Conservation (phyloP, 192 early-diverging fungal species). For the Coemansia javaensis region DNA sequence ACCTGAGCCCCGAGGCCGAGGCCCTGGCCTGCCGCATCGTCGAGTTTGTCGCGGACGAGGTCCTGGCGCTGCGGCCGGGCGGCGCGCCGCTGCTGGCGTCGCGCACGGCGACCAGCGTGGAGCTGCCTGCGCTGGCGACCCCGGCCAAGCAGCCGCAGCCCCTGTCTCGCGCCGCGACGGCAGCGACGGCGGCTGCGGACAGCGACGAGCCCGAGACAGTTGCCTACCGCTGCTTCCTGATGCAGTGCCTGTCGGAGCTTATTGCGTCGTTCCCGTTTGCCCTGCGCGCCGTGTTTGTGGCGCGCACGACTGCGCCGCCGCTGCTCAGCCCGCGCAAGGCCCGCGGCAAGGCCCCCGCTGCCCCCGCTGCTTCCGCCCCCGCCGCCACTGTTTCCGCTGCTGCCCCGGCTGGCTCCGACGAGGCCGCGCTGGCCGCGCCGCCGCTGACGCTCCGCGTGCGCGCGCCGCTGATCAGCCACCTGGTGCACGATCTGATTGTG, state of each 20-base stretch:
- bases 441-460: slow-evolving; percentile 22
- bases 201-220: slow-evolving; percentile 40
- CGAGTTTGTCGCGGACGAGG: slow-evolving; percentile 42
- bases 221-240: slow-evolving; percentile 68
- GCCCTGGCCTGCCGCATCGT: slow-evolving; percentile 35
- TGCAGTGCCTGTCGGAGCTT: slow-evolving; percentile 85
- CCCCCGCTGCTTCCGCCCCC: slow-evolving; percentile 4
- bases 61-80: slow-evolving; percentile 31
- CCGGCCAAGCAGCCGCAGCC: slow-evolving; percentile 19
- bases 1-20: slow-evolving; percentile 40
- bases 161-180: slow-evolving; percentile 3
- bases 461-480: slow-evolving; percentile 42
- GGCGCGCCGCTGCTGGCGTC: slow-evolving; percentile 4
- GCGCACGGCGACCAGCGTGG: slow-evolving; percentile 4
- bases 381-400: no score
- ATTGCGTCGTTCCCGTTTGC: slow-evolving; percentile 74
- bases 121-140: slow-evolving; percentile 6
- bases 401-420: slow-evolving; percentile 5
- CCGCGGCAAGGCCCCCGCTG: slow-evolving; percentile 15
- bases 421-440: not conserved
- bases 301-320: slow-evolving; percentile 16
- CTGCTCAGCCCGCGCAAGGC: slow-evolving; percentile 36
- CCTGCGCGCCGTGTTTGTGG: slow-evolving; percentile 29
- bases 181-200: slow-evolving; percentile 5
- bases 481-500: slow-evolving; percentile 48